A percentile compares a stretch with the other conserved stretches of the same genome.
These are phyloP conservation scores for Populus ilicifolia DNA, from an alignment of 345 rosid species.

Conservation along the genomic window DNA sequence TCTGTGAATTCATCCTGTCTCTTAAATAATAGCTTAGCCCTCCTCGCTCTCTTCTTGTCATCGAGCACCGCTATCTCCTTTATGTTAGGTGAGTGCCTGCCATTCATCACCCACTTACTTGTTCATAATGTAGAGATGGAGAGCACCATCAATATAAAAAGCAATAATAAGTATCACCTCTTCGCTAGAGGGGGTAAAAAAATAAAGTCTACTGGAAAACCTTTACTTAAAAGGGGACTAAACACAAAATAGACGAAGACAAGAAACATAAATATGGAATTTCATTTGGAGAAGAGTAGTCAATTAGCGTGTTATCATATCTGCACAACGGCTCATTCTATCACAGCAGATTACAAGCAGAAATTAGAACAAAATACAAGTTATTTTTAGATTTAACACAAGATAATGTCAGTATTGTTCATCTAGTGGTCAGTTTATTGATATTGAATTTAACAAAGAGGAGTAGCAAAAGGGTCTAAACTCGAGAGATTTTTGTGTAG, in stretches of 20 bases:
- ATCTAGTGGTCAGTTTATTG: not conserved
- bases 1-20: constrained; percentile 93
- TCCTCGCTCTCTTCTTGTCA: constrained; percentile 81
- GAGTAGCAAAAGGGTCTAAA: not conserved
- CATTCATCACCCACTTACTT: constrained; percentile 22
- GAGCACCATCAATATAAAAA: not conserved
- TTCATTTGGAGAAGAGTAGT: not conserved
- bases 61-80: constrained; percentile 89
- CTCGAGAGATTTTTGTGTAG: not conserved
- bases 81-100: constrained; percentile 91
- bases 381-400: not conserved
- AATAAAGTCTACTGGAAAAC: not conserved
- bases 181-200: not conserved
- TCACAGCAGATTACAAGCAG: not conserved
- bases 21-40: constrained; percentile 96
- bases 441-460: not conserved
- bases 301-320: not conserved
- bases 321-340: not conserved
- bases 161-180: not conserved
- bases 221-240: not conserved
- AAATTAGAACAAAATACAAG: no score
- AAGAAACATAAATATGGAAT: not conserved
- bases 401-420: not conserved
- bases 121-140: not conserved
- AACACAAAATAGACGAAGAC: not conserved